Base-by-base conservation (phyloP, 2,329 filamentous ascomycete genomes). In the Alternaria incomplexa region DNA sequence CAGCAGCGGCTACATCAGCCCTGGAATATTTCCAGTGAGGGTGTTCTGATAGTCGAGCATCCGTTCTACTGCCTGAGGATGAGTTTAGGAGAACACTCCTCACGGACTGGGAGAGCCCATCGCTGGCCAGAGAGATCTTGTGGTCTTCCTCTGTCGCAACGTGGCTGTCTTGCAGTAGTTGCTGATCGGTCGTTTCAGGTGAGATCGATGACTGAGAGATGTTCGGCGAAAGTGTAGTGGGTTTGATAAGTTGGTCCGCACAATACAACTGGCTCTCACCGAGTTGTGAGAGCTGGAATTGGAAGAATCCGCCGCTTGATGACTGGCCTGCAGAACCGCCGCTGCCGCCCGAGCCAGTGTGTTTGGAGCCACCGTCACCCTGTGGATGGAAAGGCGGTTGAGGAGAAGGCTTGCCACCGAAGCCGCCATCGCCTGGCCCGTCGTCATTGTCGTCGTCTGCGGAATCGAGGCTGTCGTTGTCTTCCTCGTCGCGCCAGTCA, bases 401-500 rank as follows among this genome's bases (percentile, higher is more conserved):
- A 43, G 68, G 65, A 28, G 69, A 70, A 52, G 71, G 58, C 61
- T 66, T 68, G 30, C 66, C 64, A 28, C 74, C 70, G 58, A 65
- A 76, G 58, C 64, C 66, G 51, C 73, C 70, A 56, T 70, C 72
- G 52, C 72, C 69, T 61, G 72, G 73, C 58, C 66, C 73, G 28
- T 74, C 62, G 46, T 73, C 69, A 54, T 77, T 65, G 56, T 75
- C 71, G 46, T 72, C 68, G 55, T 75, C 68, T 40, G 74, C 73
- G 48, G 69, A 66, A 53, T 68, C 62, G 55, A 67, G 54, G 51
- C 64, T 62, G 20, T 73, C 67, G 12, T 73, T 68, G 52, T 72
- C 68, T 26, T 70, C 71, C 52, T 74, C 69, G 40, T 79, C 75
- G 55, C 71, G 73, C 78, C 77, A 79, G 64, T 78, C 76, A 36